Base-by-base conservation (phyloP, 169 alveolate species). In the Eimeria mitis region DNA sequence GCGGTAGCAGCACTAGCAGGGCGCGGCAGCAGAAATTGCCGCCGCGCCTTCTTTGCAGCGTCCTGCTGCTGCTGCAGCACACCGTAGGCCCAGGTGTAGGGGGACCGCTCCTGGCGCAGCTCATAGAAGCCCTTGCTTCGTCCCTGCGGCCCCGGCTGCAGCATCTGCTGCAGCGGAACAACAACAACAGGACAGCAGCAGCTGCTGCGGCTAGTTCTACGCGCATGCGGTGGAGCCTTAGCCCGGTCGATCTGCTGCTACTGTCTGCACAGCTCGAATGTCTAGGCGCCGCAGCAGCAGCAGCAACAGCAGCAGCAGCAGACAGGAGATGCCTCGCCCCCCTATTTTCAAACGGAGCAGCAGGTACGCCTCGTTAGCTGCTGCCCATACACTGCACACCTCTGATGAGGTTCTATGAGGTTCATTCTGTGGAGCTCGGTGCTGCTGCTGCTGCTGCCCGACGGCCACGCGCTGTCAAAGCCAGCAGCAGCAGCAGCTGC, bases 1-100 rank as follows among this genome's bases (percentile, higher is more conserved):
- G 68, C 70, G 31, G 65, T 65, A 76, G 87, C 40, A 47, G 65
- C 87, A 47, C 68, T 68, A 23, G 63, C 88, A 78, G 88, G 68
- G 21, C 42, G 68, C 88, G 90, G 75, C 92, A 85, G 79, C 92
- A 85, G 65, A 85, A 85, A 34, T 73, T 85, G 81, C 92, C 92
- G 42, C 92, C 92, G 42, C 76, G 92, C 49, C 92, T 85, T 42
- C 92, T 61, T 7, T 40, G 92, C 92, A 59, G 81, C 92, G 79
- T 85, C 42, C 63, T 85, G 81, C 63, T 85, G 68, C 81, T 85
- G 92, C 92, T 85, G 92, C 92, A 85, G 92, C 92, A 85, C 92
- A 85, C 81, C 81, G 34, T 85, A 37, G 81, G 61, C 44, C 42
- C 75, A 3, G 16, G 52, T 16, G 79, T 49, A 54, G 92, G 63